Percentiles rank a stretch among this genome's conserved stretches.
These are phyloP conservation scores for Lepidium didymum DNA, from an alignment of 345 rosid species.

Conservation along the genomic window DNA sequence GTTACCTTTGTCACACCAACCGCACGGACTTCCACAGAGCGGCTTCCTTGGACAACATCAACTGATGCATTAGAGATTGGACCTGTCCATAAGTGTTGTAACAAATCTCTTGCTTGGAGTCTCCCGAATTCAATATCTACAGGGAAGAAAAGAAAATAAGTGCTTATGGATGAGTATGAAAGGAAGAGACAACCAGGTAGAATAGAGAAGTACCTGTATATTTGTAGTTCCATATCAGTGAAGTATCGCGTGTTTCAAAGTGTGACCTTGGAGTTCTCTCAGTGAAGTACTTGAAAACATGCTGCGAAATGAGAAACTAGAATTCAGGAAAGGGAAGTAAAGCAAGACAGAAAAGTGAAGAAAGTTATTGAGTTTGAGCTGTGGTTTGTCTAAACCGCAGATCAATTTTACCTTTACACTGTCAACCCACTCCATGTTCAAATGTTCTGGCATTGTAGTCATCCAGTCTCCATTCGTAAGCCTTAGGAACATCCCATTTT, in stretches of 20 bases:
- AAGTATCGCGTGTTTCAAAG: conserved; percentile 79
- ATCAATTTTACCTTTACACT: conserved; percentile 69
- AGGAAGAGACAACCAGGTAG: background rate
- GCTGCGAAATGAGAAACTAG: conserved; percentile 44
- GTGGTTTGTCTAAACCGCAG: background rate
- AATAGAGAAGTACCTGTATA: conserved; percentile 67
- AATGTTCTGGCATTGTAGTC: conserved; percentile 99
- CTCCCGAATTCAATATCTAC: conserved; percentile 92
- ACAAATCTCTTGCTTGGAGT: conserved; percentile 95
- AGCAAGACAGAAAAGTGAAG: conserved; percentile 8
- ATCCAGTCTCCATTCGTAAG: conserved; percentile 83
- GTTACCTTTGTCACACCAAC: conserved; percentile 97
- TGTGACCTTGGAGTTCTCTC: conserved; percentile 96
- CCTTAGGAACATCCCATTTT: conserved; percentile 96
- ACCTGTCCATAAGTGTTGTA: conserved; percentile 99
- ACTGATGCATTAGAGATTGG: conserved; percentile 99
- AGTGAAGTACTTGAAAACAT: conserved; percentile 92
- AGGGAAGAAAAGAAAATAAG: conserved; percentile 10
- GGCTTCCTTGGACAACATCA: conserved; percentile 97
- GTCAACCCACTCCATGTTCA: conserved; percentile 99
- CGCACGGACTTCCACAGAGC: conserved; percentile 94
- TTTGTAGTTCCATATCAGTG: conserved; percentile 98
- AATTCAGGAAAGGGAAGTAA: conserved; percentile 7
- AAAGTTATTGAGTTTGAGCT: background rate
- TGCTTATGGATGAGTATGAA: background rate